Percentiles rank a stretch among this genome's conserved stretches.
Conservation (phyloP, 2,329 filamentous ascomycete species). For the Cladosporium austrohemisphaericum region DNA sequence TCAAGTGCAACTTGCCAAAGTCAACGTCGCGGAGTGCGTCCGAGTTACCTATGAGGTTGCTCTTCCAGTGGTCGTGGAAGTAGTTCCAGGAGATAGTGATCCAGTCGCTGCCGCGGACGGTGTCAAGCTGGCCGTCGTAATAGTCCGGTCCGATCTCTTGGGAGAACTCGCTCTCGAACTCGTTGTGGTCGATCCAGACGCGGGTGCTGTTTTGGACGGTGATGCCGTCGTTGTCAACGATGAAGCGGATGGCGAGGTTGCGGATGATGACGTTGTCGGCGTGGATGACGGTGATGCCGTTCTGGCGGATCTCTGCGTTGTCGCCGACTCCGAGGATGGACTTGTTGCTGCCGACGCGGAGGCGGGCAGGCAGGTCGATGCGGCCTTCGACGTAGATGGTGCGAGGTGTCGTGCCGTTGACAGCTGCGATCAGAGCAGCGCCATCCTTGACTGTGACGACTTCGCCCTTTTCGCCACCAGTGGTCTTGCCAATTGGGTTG, state of each 20-base stretch:
- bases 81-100: conserved; percentile 49
- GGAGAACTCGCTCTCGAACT: conserved; percentile 43
- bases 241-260: conserved; percentile 36
- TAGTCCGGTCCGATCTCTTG: conserved; percentile 22
- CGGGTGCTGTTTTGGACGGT: conserved; percentile 45
- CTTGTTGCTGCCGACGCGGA: conserved; percentile 46
- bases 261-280: conserved; percentile 41
- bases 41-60: conserved; percentile 43
- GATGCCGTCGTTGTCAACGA: conserved; percentile 42
- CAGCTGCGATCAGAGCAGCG: conserved; percentile 43
- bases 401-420: conserved; percentile 38
- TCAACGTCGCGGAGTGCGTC: conserved; percentile 40
- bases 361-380: conserved; percentile 41
- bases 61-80: conserved; percentile 49
- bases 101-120: conserved; percentile 44
- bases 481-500: conserved; percentile 32
- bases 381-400: conserved; percentile 45
- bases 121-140: conserved; percentile 45
- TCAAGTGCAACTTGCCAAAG: conserved; percentile 45
- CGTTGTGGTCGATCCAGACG: conserved; percentile 49
- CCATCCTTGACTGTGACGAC: conserved; percentile 35
- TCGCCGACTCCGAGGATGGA: conserved; percentile 39
- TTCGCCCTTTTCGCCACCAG: conserved; percentile 37
- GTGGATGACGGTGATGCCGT: conserved; percentile 36
- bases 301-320: conserved; percentile 36